phyloP scores from a whole-genome alignment of 2,329 filamentous ascomycete genomes.

The Aurifilum marmelostoma region DNA sequence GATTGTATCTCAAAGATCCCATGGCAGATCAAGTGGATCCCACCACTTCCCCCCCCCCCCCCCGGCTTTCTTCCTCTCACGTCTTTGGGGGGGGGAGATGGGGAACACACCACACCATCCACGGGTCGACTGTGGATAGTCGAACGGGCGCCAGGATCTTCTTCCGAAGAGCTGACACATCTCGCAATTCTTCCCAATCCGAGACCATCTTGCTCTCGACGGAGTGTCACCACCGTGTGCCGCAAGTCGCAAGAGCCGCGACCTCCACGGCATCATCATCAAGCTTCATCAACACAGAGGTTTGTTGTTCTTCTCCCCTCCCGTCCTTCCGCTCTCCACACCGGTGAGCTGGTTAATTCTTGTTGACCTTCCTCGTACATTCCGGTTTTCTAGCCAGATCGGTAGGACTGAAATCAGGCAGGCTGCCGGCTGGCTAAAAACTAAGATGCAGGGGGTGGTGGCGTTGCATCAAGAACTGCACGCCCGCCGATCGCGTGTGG shows the following conservation, averaged over 20 bases:
- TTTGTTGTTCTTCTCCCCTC: neutral
- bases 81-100: too few relatives aligned
- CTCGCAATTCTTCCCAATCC: neutral
- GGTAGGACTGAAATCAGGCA: neutral
- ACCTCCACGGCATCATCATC: neutral
- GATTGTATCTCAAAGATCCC: too few relatives aligned
- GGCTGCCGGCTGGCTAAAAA: neutral
- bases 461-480: constrained; percentile 23
- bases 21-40: too few relatives aligned
- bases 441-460: neutral
- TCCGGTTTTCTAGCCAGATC: neutral
- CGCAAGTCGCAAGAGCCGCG: neutral
- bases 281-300: too few relatives aligned
- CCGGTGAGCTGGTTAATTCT: neutral
- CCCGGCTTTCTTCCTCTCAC: too few relatives aligned
- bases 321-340: neutral
- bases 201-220: neutral
- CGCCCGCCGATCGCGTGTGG: neutral
- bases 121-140: neutral
- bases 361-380: neutral
- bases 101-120: neutral
- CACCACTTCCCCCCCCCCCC: too few relatives aligned
- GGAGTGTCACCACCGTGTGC: neutral
- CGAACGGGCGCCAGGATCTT: neutral
- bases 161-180: neutral